Conservation (phyloP, 257 asterid genomes). For the Solanum raphanifolium region DNA sequence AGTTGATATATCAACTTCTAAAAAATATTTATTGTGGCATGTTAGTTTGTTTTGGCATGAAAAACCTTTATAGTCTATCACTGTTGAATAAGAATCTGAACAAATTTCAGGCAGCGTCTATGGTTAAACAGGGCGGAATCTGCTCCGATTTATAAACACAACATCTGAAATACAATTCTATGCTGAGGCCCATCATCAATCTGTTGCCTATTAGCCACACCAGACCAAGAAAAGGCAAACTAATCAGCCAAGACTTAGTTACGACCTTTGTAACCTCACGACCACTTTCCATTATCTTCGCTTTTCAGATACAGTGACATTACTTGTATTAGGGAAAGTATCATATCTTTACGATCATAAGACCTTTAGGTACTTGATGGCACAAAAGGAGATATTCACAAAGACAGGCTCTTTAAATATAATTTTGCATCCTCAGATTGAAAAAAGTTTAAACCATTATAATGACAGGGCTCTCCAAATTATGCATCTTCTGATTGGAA, state of each 20-base stretch:
- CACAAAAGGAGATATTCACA: background rate
- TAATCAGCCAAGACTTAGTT: background rate
- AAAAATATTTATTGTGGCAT: no score
- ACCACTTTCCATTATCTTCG: background rate
- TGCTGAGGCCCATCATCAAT: background rate
- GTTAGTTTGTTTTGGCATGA: no score
- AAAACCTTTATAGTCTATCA: background rate
- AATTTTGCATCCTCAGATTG: background rate
- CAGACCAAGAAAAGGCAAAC: background rate
- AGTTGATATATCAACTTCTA: no score
- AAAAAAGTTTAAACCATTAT: background rate
- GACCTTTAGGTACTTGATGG: background rate
- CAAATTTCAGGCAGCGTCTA: background rate
- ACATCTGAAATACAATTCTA: background rate
- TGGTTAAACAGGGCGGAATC: background rate
- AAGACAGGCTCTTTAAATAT: background rate
- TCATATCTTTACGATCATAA: background rate
- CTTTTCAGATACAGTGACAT: background rate
- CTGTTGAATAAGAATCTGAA: background rate
- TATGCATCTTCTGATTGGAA: background rate
- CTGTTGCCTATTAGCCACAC: background rate
- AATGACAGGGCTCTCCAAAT: background rate
- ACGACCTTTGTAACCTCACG: background rate
- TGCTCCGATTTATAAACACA: background rate
- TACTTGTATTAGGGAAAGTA: background rate